These are phyloP conservation scores for Malus hybrid DNA, from an alignment of 331 rosid genomes.

Conservation along the genomic window DNA sequence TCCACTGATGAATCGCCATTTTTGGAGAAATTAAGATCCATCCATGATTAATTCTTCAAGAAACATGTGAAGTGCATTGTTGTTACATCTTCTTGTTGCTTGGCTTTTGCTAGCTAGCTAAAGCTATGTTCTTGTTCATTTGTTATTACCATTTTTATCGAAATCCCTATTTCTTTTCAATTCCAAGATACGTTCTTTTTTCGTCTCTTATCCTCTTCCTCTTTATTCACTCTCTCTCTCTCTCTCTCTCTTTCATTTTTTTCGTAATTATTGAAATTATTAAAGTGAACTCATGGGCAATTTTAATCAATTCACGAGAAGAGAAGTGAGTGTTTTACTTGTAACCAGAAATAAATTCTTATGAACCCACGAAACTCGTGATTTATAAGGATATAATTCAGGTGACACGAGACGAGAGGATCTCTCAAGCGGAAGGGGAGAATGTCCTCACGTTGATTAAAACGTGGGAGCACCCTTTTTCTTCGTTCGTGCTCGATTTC, in stretches of 20 bases:
- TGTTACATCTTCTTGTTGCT: not conserved
- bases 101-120: not conserved
- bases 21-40: not conserved
- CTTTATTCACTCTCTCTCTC: not conserved
- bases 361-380: no score
- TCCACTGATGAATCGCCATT: slow-evolving; percentile 19
- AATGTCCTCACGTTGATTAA: not conserved
- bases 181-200: not conserved
- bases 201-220: not conserved
- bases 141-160: not conserved
- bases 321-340: not conserved
- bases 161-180: not conserved
- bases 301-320: not conserved
- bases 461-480: no score
- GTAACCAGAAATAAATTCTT: not conserved
- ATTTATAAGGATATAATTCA: no score
- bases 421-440: not conserved
- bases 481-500: no score
- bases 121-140: not conserved
- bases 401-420: not conserved
- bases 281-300: not conserved
- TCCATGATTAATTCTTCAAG: not conserved
- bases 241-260: no score
- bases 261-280: not conserved
- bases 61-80: not conserved